Percentiles rank a stretch among this genome's conserved stretches.
phyloP scores from a whole-genome alignment of 371 early-diverging fungal genomes.

The Mucor indicus region DNA sequence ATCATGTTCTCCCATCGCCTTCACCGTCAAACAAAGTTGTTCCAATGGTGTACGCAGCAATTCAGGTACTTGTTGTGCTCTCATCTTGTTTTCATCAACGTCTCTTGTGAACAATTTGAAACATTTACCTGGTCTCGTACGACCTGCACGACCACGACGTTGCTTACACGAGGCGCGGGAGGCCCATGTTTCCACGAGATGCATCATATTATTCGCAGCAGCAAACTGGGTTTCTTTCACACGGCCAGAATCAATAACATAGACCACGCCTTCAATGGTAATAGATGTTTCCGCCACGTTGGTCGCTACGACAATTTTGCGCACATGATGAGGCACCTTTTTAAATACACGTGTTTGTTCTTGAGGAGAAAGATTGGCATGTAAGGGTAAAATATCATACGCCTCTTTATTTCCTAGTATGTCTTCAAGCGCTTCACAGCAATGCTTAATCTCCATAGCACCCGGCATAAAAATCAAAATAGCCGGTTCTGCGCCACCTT shows the following conservation, averaged over 20 bases:
- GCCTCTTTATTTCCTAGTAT: constrained; percentile 21
- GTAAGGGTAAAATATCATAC: constrained; percentile 61
- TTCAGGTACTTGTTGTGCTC: constrained; percentile 73
- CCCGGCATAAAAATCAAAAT: constrained; percentile 79
- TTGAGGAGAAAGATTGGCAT: constrained; percentile 73
- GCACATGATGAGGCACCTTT: constrained; percentile 52
- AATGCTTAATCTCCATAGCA: constrained; percentile 72
- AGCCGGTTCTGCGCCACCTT: constrained; percentile 40
- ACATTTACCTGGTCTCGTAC: constrained; percentile 81
- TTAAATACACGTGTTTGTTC: constrained; percentile 68
- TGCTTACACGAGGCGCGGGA: constrained; percentile 86
- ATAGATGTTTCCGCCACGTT: constrained; percentile 96
- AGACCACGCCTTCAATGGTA: constrained; percentile 89
- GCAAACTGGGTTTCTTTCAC: constrained; percentile 79
- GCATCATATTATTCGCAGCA: constrained; percentile 57
- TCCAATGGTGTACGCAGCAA: constrained; percentile 79
- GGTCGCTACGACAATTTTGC: constrained; percentile 91
- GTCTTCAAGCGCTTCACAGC: constrained; percentile 53
- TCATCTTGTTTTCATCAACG: constrained; percentile 50
- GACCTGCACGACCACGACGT: constrained; percentile 92
- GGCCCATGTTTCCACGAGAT: constrained; percentile 49
- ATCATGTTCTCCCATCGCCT: constrained; percentile 66
- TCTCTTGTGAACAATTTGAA: constrained; percentile 65
- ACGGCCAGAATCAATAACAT: constrained; percentile 91
- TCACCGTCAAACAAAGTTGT: constrained; percentile 78